Evolutionary conservation across 345 rosid species (phyloP), one percentile per base, ranked within the genome.

Genomic region (Triadica sebifera): DNA sequence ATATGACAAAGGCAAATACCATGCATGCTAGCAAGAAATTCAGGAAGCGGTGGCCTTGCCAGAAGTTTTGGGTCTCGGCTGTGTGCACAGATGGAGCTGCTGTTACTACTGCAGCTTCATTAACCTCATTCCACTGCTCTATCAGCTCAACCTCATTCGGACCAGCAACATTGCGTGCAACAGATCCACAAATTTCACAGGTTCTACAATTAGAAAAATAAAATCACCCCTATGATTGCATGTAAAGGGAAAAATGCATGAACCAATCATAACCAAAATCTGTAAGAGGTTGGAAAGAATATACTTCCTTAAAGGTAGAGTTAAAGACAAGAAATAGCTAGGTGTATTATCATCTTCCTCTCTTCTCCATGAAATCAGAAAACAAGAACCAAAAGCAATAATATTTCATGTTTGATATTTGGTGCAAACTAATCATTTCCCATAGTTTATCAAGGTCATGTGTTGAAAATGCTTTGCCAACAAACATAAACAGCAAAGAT

Each of bases 1-100:
- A 93, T 78, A 93, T 87, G 16, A 93, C 95, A 74, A 93, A 93
- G 49, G 98, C 97, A 65, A 93, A 91, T 37, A 93, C 96, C 93
- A 93, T 93, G 66, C 95, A 91, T 4, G 97, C 97, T 19, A 93
- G 86, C 38, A 93, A 89, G 84, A 93, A 91, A 80, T 91, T 93
- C 78, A 93, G 84, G 87, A 91, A 89, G 59, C 92, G 81, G 69
- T 90, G 96, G 19, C 97, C 98, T 67, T 85, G 91, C 95, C 93
- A 90, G 71, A 90, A 90, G 86, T 79, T 86, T 76, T 87, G 79
- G 25, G 77, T 75, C 67, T 87, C 91, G 3, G 69, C 64, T 5
- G 81, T 76, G 60, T 78, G 84, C 12, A 74, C 49, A 1, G 81
- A 62, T 5, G 78, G 73, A 3, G 86, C 47, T 53, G 81, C 39